Percentiles rank a stretch among this genome's conserved stretches.
These are phyloP conservation scores for Saksenaea vasiformis DNA, from an alignment of 371 early-diverging fungal genomes.

Conservation along the genomic window DNA sequence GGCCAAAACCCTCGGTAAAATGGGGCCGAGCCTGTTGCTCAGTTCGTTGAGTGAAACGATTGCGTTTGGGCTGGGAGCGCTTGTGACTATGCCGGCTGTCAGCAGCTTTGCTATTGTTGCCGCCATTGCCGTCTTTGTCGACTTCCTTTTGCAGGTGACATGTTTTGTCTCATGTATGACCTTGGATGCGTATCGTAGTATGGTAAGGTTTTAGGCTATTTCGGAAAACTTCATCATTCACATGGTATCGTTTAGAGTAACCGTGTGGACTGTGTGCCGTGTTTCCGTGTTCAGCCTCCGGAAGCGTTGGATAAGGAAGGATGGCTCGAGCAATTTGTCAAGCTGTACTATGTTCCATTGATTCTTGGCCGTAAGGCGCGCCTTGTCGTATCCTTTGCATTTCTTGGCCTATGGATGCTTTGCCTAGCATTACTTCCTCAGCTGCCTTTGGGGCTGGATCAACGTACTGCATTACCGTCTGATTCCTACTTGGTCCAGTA, in stretches of 20 bases:
- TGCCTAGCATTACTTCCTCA: slow-evolving; percentile 55
- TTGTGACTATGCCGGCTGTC: slow-evolving; percentile 81
- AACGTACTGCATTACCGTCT: slow-evolving; percentile 69
- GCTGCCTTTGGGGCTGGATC: slow-evolving; percentile 66
- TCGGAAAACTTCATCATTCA: neutral
- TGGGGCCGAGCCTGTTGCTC: slow-evolving; percentile 75
- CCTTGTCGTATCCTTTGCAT: slow-evolving; percentile 46
- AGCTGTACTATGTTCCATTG: slow-evolving; percentile 61
- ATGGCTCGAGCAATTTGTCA: slow-evolving; percentile 46
- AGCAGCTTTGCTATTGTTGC: slow-evolving; percentile 77
- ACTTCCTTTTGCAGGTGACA: slow-evolving; percentile 76
- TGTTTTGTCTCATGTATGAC: slow-evolving; percentile 70
- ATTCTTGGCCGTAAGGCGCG: slow-evolving; percentile 55
- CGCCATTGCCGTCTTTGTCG: slow-evolving; percentile 71
- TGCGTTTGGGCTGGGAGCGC: slow-evolving; percentile 71
- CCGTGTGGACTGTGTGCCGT: slow-evolving; percentile 69
- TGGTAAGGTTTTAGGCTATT: slow-evolving; percentile 24
- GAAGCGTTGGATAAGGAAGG: slow-evolving; percentile 59
- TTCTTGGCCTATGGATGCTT: slow-evolving; percentile 58
- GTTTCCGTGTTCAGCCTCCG: slow-evolving; percentile 56
- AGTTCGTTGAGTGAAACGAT: slow-evolving; percentile 71
- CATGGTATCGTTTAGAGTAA: slow-evolving; percentile 31
- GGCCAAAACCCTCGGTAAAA: slow-evolving; percentile 61
- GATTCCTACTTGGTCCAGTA: slow-evolving; percentile 74
- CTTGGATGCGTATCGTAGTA: slow-evolving; percentile 62